A percentile compares a stretch with the other conserved stretches of the same genome.
Conservation (phyloP, 73 alveolate species). For the Blepharisma japonicum region DNA sequence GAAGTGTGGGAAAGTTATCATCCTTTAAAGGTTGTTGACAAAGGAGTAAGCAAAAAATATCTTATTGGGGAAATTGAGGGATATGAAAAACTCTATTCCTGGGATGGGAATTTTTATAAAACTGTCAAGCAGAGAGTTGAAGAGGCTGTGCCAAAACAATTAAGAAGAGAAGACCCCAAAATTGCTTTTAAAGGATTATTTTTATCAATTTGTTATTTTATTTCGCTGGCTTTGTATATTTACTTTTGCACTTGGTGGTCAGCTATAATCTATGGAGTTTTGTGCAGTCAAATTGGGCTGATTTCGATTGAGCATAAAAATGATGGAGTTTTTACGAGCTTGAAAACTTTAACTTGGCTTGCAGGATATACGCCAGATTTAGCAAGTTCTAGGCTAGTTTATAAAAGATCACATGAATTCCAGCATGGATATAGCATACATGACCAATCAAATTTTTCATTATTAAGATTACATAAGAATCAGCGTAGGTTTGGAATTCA, state of each 20-base stretch:
- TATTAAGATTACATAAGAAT: conserved; percentile 32
- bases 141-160: conserved; percentile 28
- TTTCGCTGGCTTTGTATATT: not conserved
- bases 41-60: conserved; percentile 32
- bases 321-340: conserved; percentile 33
- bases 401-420: conserved; percentile 37
- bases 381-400: conserved; percentile 26
- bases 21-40: conserved; percentile 24
- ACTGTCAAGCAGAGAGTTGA: conserved; percentile 41
- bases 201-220: not conserved
- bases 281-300: conserved; percentile 35
- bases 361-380: conserved; percentile 36
- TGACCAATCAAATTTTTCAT: conserved; percentile 32
- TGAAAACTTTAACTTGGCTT: conserved; percentile 29
- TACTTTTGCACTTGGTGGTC: conserved; percentile 9
- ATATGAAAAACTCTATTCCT: conserved; percentile 37
- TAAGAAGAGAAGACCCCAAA: conserved; percentile 34
- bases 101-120: conserved; percentile 42
- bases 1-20: conserved; percentile 54
- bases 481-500: conserved; percentile 23
- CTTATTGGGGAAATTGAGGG: conserved; percentile 43
- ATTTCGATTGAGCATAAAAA: conserved; percentile 42
- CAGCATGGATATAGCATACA: conserved; percentile 44
- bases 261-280: conserved; percentile 23
- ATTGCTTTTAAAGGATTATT: conserved; percentile 28